These are phyloP conservation scores for Zygosaccharomyces pseudorouxii DNA, from an alignment of 805 yeast genomes.

Conservation along the genomic window DNA sequence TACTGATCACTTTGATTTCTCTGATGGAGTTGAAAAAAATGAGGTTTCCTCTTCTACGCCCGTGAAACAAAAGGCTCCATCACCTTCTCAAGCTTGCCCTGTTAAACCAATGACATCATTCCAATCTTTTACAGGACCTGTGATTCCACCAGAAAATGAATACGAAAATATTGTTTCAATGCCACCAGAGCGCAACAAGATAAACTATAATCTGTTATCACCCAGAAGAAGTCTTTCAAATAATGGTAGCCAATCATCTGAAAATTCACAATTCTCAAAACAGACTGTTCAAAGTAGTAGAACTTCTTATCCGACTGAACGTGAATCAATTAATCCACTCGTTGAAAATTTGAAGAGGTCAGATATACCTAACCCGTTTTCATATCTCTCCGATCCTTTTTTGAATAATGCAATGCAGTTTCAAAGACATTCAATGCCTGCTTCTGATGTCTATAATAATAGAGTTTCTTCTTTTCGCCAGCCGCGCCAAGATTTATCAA, in stretches of 20 bases:
- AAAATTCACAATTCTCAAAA: slow-evolving; percentile 29
- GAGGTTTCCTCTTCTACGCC: slow-evolving; percentile 8
- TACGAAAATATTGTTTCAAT: slow-evolving; percentile 1
- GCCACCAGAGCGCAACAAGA: background rate
- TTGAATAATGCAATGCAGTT: background rate
- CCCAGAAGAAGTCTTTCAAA: slow-evolving; percentile 28
- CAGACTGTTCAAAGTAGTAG: slow-evolving; percentile 19
- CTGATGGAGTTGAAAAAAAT: background rate
- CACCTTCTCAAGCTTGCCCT: background rate
- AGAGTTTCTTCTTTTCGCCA: slow-evolving; percentile 1
- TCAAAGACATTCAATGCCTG: background rate
- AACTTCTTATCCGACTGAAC: slow-evolving; percentile 20
- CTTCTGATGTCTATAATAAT: background rate
- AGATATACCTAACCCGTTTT: background rate
- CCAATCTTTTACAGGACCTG: slow-evolving; percentile 9
- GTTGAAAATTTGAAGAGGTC: background rate
- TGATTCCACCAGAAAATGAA: slow-evolving; percentile 6
- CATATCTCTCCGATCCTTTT: background rate
- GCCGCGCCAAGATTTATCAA: background rate
- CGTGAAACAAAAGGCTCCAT: background rate
- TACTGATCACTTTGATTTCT: background rate
- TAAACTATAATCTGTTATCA: slow-evolving; percentile 11
- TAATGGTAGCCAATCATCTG: slow-evolving; percentile 22
- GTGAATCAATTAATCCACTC: background rate
- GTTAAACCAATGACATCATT: slow-evolving; percentile 8